These are phyloP conservation scores for Diutina scorzettiae DNA, from an alignment of 1,139 yeast species.

Conservation along the genomic window DNA sequence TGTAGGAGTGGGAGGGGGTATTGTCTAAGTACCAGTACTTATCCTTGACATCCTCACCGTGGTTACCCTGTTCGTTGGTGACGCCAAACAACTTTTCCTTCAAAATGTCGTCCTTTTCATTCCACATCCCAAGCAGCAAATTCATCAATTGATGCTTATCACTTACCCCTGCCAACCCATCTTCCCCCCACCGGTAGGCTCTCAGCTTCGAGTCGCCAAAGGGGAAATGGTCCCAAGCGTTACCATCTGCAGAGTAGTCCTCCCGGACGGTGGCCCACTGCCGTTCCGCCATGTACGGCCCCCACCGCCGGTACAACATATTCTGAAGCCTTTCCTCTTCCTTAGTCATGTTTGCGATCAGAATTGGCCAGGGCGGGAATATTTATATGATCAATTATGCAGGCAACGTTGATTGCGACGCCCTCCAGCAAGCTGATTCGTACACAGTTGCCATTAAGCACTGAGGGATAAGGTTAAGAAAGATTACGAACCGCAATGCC, in stretches of 20 bases:
- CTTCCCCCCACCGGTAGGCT: slow-evolving; percentile 94
- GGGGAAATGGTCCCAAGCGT: slow-evolving; percentile 88
- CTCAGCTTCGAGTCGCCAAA: slow-evolving; percentile 80
- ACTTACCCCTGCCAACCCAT: slow-evolving; percentile 85
- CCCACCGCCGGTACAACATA: slow-evolving; percentile 69
- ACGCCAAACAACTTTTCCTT: slow-evolving; percentile 85
- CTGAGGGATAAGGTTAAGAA: no score
- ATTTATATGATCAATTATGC: no score
- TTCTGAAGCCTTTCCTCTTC: slow-evolving; percentile 3
- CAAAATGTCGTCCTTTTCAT: slow-evolving; percentile 74
- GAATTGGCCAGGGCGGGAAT: no score
- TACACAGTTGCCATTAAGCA: no score
- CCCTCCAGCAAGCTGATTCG: no score
- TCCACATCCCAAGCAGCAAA: slow-evolving; percentile 80
- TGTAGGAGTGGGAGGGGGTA: slow-evolving; percentile 88
- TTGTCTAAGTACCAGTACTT: slow-evolving; percentile 81
- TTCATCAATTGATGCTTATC: slow-evolving; percentile 78
- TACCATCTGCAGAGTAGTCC: slow-evolving; percentile 79
- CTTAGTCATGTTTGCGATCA: background rate
- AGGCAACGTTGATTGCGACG: no score
- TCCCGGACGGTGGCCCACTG: slow-evolving; percentile 95
- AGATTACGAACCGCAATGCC: no score
- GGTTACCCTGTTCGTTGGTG: slow-evolving; percentile 90
- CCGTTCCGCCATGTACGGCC: slow-evolving; percentile 83
- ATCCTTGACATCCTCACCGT: slow-evolving; percentile 87